phyloP scores from a whole-genome alignment of 2,329 filamentous ascomycete genomes.

The Lasiodiplodia hormozganensis region DNA sequence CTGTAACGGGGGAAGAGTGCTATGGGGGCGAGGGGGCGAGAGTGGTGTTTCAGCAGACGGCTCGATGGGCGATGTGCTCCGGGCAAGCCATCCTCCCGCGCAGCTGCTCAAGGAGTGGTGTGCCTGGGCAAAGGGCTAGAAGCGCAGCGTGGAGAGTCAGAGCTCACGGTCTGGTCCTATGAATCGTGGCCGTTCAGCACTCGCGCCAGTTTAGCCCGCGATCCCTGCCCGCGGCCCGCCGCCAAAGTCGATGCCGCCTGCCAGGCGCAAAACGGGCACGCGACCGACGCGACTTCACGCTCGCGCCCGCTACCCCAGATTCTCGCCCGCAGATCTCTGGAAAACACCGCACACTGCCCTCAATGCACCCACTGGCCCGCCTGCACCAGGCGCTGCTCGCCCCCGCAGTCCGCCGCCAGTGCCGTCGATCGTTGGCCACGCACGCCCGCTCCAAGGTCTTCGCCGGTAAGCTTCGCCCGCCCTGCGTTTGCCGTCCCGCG shows the following conservation, averaged over 20 bases:
- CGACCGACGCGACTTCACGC: constrained; percentile 4
- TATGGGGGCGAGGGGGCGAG: constrained; percentile 11
- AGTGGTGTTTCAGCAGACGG: constrained; percentile 28
- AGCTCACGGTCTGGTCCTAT: constrained; percentile 18
- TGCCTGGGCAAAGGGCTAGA: constrained; percentile 15
- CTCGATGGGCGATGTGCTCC: constrained; percentile 12
- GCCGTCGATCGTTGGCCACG: constrained; percentile 23
- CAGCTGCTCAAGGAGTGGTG: constrained; percentile 19
- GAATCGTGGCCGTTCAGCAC: constrained; percentile 27
- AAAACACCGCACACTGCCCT: background rate
- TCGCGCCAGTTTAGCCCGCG: constrained; percentile 7
- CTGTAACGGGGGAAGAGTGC: background rate
- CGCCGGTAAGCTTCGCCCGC: constrained; percentile 23
- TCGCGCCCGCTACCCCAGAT: constrained; percentile 26
- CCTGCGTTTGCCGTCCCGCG: constrained; percentile 30
- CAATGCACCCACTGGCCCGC: constrained; percentile 17
- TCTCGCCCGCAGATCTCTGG: constrained; percentile 20
- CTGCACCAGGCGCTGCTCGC: background rate
- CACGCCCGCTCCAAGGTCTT: constrained; percentile 23
- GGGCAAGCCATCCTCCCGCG: constrained; percentile 26
- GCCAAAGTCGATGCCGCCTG: constrained; percentile 5
- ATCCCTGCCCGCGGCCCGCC: constrained; percentile 11
- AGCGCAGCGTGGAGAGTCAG: constrained; percentile 24
- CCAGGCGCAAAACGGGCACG: background rate
- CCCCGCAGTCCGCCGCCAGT: constrained; percentile 22